Conservation (phyloP, 768 basidiomycete species). For the Phaeotremella fagi region DNA sequence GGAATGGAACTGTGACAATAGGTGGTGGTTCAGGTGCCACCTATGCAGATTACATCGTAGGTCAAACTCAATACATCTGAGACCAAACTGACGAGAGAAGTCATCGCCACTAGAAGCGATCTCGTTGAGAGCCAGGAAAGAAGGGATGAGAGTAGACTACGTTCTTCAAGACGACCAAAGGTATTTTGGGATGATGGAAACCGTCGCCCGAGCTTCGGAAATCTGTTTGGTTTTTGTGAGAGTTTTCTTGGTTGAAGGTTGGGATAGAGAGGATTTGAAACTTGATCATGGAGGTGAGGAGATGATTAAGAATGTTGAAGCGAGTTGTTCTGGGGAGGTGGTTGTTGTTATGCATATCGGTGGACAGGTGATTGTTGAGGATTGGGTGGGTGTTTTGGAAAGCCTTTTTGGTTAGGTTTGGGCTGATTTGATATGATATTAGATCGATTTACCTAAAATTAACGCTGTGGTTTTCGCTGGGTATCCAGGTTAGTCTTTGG, state of each 20-base stretch:
- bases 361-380: conserved; percentile 37
- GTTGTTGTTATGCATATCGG: conserved; percentile 39
- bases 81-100: conserved; percentile 5
- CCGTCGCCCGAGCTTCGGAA: conserved; percentile 39
- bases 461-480: conserved; percentile 43
- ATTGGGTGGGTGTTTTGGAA: conserved; percentile 30
- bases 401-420: no score
- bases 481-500: conserved; percentile 25
- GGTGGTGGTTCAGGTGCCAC: conserved; percentile 44
- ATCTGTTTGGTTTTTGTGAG: conserved; percentile 46
- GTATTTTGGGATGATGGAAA: conserved; percentile 24
- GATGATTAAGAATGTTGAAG: conserved; percentile 36
- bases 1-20: conserved; percentile 45
- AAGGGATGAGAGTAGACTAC: conserved; percentile 37
- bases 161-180: conserved; percentile 34
- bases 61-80: conserved; percentile 3
- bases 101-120: conserved; percentile 44
- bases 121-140: conserved; percentile 21
- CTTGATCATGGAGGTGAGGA: conserved; percentile 36
- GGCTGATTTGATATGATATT: neutral
- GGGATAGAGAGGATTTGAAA: conserved; percentile 39
- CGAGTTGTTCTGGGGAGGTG: conserved; percentile 32
- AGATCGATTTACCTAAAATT: conserved; percentile 47
- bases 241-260: conserved; percentile 42
- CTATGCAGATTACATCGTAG: conserved; percentile 40